A percentile compares a stretch with the other conserved stretches of the same genome.
phyloP scores from a whole-genome alignment of 352 stramenopile genomes.

The Phytophthora fragariaefolia region DNA sequence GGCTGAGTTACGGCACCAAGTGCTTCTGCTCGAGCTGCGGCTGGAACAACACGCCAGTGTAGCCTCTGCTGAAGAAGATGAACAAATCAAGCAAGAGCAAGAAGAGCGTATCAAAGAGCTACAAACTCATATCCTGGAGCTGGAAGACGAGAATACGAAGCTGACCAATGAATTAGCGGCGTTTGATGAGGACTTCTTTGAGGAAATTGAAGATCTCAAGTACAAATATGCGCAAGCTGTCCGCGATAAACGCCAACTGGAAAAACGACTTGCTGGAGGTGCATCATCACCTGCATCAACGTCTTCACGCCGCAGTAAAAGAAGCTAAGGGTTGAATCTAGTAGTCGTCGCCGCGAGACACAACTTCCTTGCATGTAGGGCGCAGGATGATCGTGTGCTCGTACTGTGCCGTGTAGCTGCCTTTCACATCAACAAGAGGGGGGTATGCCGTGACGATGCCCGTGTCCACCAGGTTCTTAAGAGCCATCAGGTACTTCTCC shows the following conservation, averaged over 20 bases:
- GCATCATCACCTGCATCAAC: slow-evolving; percentile 19
- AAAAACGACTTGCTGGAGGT: slow-evolving; percentile 37
- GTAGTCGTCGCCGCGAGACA: slow-evolving; percentile 98
- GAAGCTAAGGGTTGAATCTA: slow-evolving; percentile 50
- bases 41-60: slow-evolving; percentile 18
- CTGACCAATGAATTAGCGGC: slow-evolving; percentile 84
- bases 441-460: slow-evolving; percentile 96
- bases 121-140: slow-evolving; percentile 41
- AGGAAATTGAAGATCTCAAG: slow-evolving; percentile 97
- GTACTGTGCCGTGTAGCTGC: slow-evolving; percentile 98
- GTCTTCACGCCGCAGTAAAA: slow-evolving; percentile 18
- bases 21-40: slow-evolving; percentile 33
- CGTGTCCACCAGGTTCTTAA: slow-evolving; percentile 98
- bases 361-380: slow-evolving; percentile 98
- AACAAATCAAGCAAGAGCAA: slow-evolving; percentile 9
- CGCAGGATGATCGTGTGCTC: slow-evolving; percentile 98
- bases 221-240: slow-evolving; percentile 93
- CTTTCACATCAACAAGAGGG: slow-evolving; percentile 96
- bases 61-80: slow-evolving; percentile 5
- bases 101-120: slow-evolving; percentile 45
- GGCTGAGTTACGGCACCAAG: slow-evolving; percentile 21
- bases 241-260: slow-evolving; percentile 75
- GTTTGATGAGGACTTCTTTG: slow-evolving; percentile 96
- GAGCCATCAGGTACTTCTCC: slow-evolving; percentile 97
- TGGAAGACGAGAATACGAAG: slow-evolving; percentile 79